These are phyloP conservation scores for Pestalotiopsis sp. DNA, from an alignment of 2,329 filamentous ascomycete species.

Conservation along the genomic window DNA sequence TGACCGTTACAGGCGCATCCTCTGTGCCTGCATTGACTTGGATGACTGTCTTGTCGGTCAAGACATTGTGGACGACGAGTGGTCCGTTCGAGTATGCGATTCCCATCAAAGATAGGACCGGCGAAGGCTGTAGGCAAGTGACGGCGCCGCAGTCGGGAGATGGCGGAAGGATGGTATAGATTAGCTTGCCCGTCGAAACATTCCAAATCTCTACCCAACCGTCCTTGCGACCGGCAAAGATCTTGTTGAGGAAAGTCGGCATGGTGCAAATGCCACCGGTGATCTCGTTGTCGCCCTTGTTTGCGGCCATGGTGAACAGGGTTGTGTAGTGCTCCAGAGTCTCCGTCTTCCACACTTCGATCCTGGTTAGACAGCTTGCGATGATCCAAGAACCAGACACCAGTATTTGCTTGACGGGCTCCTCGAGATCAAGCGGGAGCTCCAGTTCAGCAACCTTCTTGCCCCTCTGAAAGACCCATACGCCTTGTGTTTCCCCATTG, in stretches of 20 bases:
- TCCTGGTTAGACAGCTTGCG: constrained; percentile 71
- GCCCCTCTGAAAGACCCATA: constrained; percentile 93
- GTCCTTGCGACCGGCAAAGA: constrained; percentile 85
- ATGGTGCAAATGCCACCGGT: constrained; percentile 82
- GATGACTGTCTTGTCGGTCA: constrained; percentile 74
- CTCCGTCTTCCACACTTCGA: constrained; percentile 87
- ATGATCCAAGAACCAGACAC: constrained; percentile 93
- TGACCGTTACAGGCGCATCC: constrained; percentile 72
- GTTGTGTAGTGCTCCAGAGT: constrained; percentile 91
- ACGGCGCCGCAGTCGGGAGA: constrained; percentile 74
- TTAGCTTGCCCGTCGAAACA: constrained; percentile 84
- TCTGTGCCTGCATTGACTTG: constrained; percentile 68
- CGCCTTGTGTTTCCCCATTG: constrained; percentile 59
- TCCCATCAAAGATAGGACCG: constrained; percentile 82
- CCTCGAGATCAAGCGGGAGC: constrained; percentile 63
- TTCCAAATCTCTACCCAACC: constrained; percentile 98
- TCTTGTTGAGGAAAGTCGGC: constrained; percentile 95
- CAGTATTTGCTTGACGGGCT: constrained; percentile 77
- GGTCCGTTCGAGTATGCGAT: constrained; percentile 84
- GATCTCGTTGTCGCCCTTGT: constrained; percentile 66
- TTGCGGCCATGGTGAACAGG: constrained; percentile 61
- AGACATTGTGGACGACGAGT: constrained; percentile 79
- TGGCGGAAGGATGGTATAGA: constrained; percentile 86
- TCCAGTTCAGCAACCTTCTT: constrained; percentile 79
- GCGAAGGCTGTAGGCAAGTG: constrained; percentile 83